phyloP scores from a whole-genome alignment of 371 early-diverging fungal species.

The Mucor mucedo region DNA sequence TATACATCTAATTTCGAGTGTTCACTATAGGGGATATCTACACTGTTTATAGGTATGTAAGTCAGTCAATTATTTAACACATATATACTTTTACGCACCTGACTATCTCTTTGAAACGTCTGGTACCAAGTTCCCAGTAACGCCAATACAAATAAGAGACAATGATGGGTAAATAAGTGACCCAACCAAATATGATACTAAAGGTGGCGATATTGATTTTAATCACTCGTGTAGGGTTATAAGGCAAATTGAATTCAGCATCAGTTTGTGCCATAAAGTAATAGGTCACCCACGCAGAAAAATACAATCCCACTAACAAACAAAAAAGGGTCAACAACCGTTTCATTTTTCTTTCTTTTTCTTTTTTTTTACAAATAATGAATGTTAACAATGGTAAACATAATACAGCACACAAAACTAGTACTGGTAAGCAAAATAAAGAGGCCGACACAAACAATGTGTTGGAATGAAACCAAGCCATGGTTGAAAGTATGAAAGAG shows the following conservation, averaged over 20 bases:
- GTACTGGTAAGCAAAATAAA: conserved; percentile 46
- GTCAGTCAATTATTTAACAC: neutral
- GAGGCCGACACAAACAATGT: conserved; percentile 50
- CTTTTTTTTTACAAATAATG: conserved; percentile 34
- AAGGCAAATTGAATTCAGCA: conserved; percentile 45
- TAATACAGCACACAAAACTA: conserved; percentile 36
- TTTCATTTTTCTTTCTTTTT: neutral
- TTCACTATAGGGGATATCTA: conserved; percentile 38
- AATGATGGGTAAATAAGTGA: conserved; percentile 43
- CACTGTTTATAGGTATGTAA: conserved; percentile 21
- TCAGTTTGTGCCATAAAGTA: conserved; percentile 46
- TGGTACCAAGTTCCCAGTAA: conserved; percentile 38
- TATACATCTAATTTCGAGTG: conserved; percentile 45
- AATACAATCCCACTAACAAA: conserved; percentile 49
- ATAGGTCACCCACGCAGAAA: conserved; percentile 58
- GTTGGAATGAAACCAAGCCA: conserved; percentile 29
- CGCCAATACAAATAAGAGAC: conserved; percentile 48
- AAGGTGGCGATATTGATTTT: conserved; percentile 46
- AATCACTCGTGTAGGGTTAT: conserved; percentile 43
- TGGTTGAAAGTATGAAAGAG: neutral
- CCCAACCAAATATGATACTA: conserved; percentile 30
- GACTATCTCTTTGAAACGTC: conserved; percentile 41
- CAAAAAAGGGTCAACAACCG: neutral
- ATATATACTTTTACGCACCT: conserved; percentile 32
- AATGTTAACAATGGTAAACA: conserved; percentile 44